A percentile compares a stretch with the other conserved stretches of the same genome.
phyloP scores from a whole-genome alignment of 2,329 filamentous ascomycete genomes.

The Parastagonospora avenae region DNA sequence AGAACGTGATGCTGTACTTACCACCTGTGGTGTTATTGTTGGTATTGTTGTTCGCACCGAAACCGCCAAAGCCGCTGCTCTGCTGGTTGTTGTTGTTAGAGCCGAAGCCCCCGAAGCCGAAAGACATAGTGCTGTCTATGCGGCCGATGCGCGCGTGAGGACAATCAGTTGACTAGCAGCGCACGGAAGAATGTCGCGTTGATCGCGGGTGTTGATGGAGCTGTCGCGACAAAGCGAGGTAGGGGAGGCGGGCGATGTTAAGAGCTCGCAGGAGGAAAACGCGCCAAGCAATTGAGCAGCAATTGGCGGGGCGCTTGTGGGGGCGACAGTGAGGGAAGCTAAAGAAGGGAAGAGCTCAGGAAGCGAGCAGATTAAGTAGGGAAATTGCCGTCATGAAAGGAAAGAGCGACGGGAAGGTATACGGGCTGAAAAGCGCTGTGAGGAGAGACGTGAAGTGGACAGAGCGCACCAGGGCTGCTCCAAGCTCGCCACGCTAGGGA shows the following conservation, averaged over 20 bases:
- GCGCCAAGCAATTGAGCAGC: slow-evolving; percentile 38
- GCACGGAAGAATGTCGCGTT: slow-evolving; percentile 23
- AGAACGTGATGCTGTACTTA: slow-evolving; percentile 52
- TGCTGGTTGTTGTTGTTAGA: slow-evolving; percentile 42
- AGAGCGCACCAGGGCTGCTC: background rate
- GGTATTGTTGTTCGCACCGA: slow-evolving; percentile 41
- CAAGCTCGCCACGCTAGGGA: background rate
- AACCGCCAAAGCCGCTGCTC: slow-evolving; percentile 46
- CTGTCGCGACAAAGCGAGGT: slow-evolving; percentile 21
- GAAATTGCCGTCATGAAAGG: slow-evolving; percentile 35
- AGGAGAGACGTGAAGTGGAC: slow-evolving; percentile 9
- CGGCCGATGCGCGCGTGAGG: slow-evolving; percentile 28
- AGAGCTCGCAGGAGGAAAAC: slow-evolving; percentile 37
- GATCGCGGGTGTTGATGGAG: slow-evolving; percentile 23
- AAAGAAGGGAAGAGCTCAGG: slow-evolving; percentile 31
- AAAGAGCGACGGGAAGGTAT: slow-evolving; percentile 27
- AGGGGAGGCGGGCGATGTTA: slow-evolving; percentile 20
- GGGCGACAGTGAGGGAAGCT: slow-evolving; percentile 3
- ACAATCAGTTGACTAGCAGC: slow-evolving; percentile 21
- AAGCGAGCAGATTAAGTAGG: slow-evolving; percentile 38
- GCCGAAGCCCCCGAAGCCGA: slow-evolving; percentile 59
- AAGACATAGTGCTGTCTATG: slow-evolving; percentile 47
- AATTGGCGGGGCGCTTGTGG: slow-evolving; percentile 24
- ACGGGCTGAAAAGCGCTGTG: slow-evolving; percentile 16
- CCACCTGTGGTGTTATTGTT: slow-evolving; percentile 51